Evolutionary conservation across 768 basidiomycete species (phyloP).

Genomic region (Rhizopogon vesiculosus): DNA sequence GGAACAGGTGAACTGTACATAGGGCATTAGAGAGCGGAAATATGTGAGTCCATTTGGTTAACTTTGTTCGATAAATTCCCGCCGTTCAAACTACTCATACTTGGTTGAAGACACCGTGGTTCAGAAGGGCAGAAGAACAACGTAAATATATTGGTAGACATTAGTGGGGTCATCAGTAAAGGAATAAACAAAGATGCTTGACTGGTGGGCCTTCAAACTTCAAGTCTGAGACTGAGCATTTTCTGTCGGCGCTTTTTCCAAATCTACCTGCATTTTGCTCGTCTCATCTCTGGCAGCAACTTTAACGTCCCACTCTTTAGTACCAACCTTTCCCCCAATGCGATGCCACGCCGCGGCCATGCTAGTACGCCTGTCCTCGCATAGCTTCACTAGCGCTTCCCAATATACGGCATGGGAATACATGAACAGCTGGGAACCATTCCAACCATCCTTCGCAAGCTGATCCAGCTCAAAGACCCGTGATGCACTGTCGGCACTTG

Average conservation of each 20-base stretch:
- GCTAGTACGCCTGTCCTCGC: constrained; percentile 41
- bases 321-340: constrained; percentile 64
- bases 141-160: not conserved
- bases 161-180: not conserved
- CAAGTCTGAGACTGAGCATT: not conserved
- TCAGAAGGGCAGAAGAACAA: too few relatives aligned
- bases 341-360: constrained; percentile 62
- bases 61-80: not conserved
- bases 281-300: constrained; percentile 15
- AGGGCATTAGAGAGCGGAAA: too few relatives aligned
- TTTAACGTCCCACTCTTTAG: constrained; percentile 81
- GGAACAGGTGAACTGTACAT: too few relatives aligned
- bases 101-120: too few relatives aligned
- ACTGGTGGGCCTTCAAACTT: not conserved
- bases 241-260: not conserved
- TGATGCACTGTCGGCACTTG: not conserved
- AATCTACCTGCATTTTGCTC: not conserved
- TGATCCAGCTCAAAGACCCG: constrained; percentile 61
- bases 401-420: constrained; percentile 78
- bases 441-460: constrained; percentile 69
- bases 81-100: too few relatives aligned
- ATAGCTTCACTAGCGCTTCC: constrained; percentile 54
- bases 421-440: constrained; percentile 59
- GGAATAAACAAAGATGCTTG: not conserved
- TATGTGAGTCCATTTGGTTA: too few relatives aligned